Conservation (phyloP, 805 yeast genomes). For the Saccharomycopsis capsularis region DNA sequence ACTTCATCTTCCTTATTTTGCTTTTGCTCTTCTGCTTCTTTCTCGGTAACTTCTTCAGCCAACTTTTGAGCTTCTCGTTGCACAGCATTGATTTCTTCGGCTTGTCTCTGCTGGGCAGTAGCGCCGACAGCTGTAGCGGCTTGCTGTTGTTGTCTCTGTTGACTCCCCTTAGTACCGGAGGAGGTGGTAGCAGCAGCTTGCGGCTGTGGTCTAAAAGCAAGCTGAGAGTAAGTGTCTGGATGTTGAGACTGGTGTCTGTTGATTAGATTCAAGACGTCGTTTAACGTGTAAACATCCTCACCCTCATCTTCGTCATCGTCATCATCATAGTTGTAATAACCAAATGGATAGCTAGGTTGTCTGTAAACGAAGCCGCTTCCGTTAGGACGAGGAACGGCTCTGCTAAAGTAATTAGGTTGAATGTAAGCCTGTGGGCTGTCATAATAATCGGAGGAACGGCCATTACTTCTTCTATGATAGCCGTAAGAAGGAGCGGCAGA, state of each 20-base stretch:
- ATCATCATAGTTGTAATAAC: background rate
- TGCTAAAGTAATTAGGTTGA: background rate
- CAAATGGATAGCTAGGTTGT: background rate
- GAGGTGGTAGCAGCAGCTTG: background rate
- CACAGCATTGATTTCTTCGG: constrained; percentile 3
- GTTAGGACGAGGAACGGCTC: background rate
- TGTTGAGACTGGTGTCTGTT: constrained; percentile 14
- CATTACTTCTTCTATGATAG: background rate
- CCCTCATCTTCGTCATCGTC: constrained; percentile 2
- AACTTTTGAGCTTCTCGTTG: constrained; percentile 18
- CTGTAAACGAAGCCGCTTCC: background rate
- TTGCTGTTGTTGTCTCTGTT: constrained; percentile 7
- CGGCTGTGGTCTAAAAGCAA: background rate
- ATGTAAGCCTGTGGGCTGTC: background rate
- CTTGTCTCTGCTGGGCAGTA: too few species aligned
- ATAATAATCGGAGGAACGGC: background rate
- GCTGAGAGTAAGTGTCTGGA: constrained; percentile 5
- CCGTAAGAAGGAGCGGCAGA: background rate
- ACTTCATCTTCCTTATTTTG: constrained; percentile 3
- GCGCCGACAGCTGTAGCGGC: constrained; percentile 12
- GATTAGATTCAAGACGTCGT: constrained; percentile 19
- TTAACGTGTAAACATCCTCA: constrained; percentile 19
- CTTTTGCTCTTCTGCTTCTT: constrained; percentile 13
- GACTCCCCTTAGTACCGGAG: too few species aligned
- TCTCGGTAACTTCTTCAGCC: constrained; percentile 17